These are phyloP conservation scores for Ophiocordyceps camponoti-saundersi DNA, from an alignment of 2,329 filamentous ascomycete genomes.

Conservation along the genomic window DNA sequence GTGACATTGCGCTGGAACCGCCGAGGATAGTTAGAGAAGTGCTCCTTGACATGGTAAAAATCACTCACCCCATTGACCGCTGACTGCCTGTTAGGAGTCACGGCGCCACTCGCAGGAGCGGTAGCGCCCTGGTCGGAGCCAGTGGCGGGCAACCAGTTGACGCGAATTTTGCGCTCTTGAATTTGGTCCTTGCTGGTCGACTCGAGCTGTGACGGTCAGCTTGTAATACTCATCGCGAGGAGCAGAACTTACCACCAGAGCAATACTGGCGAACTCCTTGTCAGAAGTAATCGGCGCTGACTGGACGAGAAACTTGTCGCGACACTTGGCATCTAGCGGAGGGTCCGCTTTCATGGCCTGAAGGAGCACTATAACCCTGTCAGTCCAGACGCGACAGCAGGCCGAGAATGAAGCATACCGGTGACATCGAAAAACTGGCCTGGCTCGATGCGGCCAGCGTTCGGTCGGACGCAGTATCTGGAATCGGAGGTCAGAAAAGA, in stretches of 20 bases:
- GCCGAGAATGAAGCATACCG: constrained; percentile 36
- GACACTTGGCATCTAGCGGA: constrained; percentile 69
- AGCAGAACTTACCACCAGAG: constrained; percentile 52
- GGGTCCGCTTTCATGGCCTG: constrained; percentile 98
- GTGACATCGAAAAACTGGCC: constrained; percentile 83
- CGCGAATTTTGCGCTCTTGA: constrained; percentile 90
- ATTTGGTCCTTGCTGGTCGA: constrained; percentile 62
- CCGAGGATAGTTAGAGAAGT: not conserved
- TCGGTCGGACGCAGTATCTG: constrained; percentile 94
- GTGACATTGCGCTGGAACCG: constrained; percentile 1
- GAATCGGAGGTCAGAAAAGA: not conserved
- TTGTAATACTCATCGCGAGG: not conserved
- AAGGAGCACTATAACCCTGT: constrained; percentile 53
- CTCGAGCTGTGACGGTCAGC: constrained; percentile 43
- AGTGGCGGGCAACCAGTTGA: constrained; percentile 60
- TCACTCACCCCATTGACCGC: constrained; percentile 20
- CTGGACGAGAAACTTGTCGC: constrained; percentile 96
- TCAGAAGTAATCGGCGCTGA: constrained; percentile 70
- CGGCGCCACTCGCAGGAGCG: constrained; percentile 6
- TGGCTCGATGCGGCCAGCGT: constrained; percentile 88
- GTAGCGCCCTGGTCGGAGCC: constrained; percentile 16
- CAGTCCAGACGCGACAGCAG: constrained; percentile 2
- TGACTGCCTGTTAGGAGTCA: constrained; percentile 24
- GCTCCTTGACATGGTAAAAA: not conserved
- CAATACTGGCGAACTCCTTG: constrained; percentile 67